Evolutionary conservation across 176 grass and related monocot species (phyloP).

Genomic region (Saccharum spontaneum): DNA sequence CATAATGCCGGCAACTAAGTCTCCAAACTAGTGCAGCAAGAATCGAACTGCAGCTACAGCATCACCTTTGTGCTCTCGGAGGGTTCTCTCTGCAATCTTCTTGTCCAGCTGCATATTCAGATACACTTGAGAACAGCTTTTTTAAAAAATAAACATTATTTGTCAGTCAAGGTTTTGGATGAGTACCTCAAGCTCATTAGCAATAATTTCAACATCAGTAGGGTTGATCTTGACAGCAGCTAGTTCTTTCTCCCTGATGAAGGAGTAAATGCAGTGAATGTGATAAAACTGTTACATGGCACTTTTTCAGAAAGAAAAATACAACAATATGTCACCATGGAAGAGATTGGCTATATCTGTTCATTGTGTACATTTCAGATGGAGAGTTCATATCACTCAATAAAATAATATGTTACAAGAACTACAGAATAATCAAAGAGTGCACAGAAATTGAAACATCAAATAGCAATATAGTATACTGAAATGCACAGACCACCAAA

Average conservation of each 20-base stretch:
- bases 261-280: not conserved
- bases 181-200: slow-evolving; percentile 84
- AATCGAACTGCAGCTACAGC: slow-evolving; percentile 77
- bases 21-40: slow-evolving; percentile 50
- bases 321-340: not conserved
- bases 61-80: slow-evolving; percentile 91
- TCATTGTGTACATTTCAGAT: not conserved
- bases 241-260: slow-evolving; percentile 91
- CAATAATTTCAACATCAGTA: slow-evolving; percentile 86
- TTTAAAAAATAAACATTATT: not conserved
- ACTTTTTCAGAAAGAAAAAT: not conserved
- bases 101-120: slow-evolving; percentile 77
- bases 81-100: slow-evolving; percentile 90
- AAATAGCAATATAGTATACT: not conserved
- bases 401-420: not conserved
- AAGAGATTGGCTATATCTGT: not conserved
- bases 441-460: not conserved
- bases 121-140: not conserved
- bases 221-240: slow-evolving; percentile 94
- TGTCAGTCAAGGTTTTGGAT: not conserved
- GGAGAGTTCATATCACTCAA: not conserved
- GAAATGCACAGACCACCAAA: not conserved
- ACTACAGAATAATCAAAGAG: not conserved
- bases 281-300: not conserved
- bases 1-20: not conserved